Conservation (phyloP, 2,329 filamentous ascomycete genomes). For the Capronia epimyces region DNA sequence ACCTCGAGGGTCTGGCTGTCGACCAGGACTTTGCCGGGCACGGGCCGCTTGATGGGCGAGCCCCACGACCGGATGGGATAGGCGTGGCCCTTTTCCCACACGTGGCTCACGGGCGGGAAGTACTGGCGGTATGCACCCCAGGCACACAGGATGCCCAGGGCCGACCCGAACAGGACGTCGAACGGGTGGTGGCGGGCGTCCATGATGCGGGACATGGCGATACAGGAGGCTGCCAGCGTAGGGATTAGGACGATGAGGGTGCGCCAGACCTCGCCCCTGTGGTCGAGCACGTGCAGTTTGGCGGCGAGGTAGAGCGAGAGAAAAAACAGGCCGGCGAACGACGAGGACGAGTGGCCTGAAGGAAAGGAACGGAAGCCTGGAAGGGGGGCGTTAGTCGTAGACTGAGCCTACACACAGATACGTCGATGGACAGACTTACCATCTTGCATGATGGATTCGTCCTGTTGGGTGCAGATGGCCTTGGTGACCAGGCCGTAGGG, state of each 20-base stretch:
- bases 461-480: conserved; percentile 48
- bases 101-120: conserved; percentile 52
- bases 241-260: conserved; percentile 51
- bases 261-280: conserved; percentile 57
- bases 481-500: conserved; percentile 43
- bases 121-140: conserved; percentile 55
- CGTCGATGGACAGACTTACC: conserved; percentile 34
- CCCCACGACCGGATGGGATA: conserved; percentile 56
- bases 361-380: conserved; percentile 22
- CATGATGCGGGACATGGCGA: conserved; percentile 56
- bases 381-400: background rate
- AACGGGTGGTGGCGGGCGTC: conserved; percentile 58
- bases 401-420: background rate
- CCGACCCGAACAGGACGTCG: conserved; percentile 53
- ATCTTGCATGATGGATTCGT: conserved; percentile 51
- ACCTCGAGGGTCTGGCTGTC: conserved; percentile 12
- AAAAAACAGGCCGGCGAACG: conserved; percentile 56
- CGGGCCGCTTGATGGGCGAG: conserved; percentile 27
- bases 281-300: conserved; percentile 56
- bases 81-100: conserved; percentile 55
- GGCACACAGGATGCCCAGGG: conserved; percentile 50
- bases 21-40: conserved; percentile 15
- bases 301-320: conserved; percentile 56
- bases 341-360: conserved; percentile 44
- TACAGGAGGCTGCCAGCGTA: conserved; percentile 49